Evolutionary conservation across 805 yeast genomes (phyloP).

Genomic region (Sugiyamaella chiloensis): DNA sequence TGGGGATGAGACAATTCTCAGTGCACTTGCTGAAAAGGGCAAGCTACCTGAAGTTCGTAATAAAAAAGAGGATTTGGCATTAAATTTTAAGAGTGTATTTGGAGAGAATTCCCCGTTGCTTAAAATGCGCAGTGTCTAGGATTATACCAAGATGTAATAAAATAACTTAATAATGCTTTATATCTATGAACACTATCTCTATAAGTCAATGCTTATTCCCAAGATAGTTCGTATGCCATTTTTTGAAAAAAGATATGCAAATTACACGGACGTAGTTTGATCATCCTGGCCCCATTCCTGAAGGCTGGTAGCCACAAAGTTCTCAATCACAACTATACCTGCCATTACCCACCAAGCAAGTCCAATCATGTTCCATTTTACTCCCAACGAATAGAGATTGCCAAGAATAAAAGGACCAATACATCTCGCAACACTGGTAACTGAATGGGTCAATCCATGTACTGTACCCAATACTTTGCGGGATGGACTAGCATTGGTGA

Average conservation of each 20-base stretch:
- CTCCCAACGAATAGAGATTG: constrained; percentile 25
- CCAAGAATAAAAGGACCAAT: constrained; percentile 28
- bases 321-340: constrained; percentile 19
- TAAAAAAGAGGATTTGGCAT: constrained; percentile 20
- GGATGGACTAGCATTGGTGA: constrained; percentile 28
- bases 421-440: constrained; percentile 22
- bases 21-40: constrained; percentile 24
- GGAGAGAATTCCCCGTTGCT: constrained; percentile 24
- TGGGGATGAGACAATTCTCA: constrained; percentile 32
- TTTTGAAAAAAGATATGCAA: background rate
- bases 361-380: constrained; percentile 19
- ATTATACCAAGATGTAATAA: too few relatives aligned
- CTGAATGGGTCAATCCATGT: constrained; percentile 26
- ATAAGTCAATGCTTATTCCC: background rate
- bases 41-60: constrained; percentile 19
- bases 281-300: constrained; percentile 25
- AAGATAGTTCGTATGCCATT: background rate
- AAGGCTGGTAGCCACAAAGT: constrained; percentile 18
- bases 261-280: too few relatives aligned
- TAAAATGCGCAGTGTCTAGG: background rate
- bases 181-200: too few relatives aligned
- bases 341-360: constrained; percentile 29
- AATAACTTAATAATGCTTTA: too few relatives aligned
- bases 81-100: constrained; percentile 22
- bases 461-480: constrained; percentile 26